Conservation (phyloP, 1,139 yeast genomes). For the Lodderomyces orthopsilosis region DNA sequence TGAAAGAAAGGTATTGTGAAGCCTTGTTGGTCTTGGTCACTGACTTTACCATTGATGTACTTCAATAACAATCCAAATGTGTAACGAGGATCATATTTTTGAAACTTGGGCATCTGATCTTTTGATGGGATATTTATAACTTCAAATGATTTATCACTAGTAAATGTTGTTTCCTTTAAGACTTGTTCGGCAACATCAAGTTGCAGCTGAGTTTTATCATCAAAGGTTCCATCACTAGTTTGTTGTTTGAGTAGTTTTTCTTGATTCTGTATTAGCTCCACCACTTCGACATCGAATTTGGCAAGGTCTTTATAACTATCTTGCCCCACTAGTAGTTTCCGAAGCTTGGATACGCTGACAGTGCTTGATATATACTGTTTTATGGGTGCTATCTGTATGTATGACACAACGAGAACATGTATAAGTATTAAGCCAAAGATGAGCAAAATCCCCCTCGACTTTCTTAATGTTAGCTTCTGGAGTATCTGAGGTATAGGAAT, state of each 20-base stretch:
- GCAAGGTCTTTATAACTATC: conserved; percentile 1
- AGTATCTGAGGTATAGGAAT: neutral
- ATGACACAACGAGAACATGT: conserved; percentile 19
- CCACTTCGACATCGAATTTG: conserved; percentile 4
- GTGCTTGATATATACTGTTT: conserved; percentile 8
- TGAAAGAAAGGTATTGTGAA: conserved; percentile 28
- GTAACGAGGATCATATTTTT: conserved; percentile 32
- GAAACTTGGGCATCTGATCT: conserved; percentile 14
- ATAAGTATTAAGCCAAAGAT: conserved; percentile 16
- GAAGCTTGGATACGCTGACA: conserved; percentile 7
- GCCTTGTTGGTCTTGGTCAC: conserved; percentile 1
- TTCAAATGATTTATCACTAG: conserved; percentile 1
- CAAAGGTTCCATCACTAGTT: conserved; percentile 1
- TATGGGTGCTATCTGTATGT: conserved; percentile 9
- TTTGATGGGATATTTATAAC: conserved; percentile 6
- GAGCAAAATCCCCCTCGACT: conserved; percentile 19
- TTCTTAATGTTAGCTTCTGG: conserved; percentile 13
- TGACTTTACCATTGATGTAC: conserved; percentile 15
- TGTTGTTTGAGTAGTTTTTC: conserved; percentile 2
- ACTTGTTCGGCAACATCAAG: neutral
- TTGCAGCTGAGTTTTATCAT: neutral
- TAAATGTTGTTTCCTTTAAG: neutral
- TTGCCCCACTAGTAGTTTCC: conserved; percentile 3
- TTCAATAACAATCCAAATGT: conserved; percentile 27
- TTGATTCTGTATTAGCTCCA: neutral